These are phyloP conservation scores for Penicillium robsamsonii DNA, from an alignment of 495 filamentous ascomycete species.

Conservation along the genomic window DNA sequence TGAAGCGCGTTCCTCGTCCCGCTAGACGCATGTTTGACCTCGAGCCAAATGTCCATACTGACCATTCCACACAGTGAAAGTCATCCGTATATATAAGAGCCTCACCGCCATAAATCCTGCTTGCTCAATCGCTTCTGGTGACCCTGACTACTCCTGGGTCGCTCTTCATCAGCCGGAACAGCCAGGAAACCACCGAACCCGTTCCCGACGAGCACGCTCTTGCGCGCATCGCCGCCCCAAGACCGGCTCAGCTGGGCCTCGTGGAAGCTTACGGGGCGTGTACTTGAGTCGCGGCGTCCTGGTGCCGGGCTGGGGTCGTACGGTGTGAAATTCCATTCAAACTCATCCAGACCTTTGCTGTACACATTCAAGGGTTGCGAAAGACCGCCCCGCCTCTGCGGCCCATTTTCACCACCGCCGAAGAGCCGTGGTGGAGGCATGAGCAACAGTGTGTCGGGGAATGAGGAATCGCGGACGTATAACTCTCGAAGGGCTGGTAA, in stretches of 20 bases:
- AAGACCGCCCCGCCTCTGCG: constrained; percentile 45
- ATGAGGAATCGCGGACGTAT: constrained; percentile 80
- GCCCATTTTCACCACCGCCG: constrained; percentile 31
- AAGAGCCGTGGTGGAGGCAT: constrained; percentile 54
- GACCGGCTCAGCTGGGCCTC: constrained; percentile 52
- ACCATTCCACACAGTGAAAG: background rate
- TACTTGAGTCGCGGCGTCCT: constrained; percentile 37
- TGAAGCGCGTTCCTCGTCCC: constrained; percentile 4
- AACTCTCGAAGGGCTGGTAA: constrained; percentile 70
- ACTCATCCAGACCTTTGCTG: constrained; percentile 78
- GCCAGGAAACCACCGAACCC: constrained; percentile 79
- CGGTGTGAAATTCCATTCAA: constrained; percentile 79
- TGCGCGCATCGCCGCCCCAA: constrained; percentile 61
- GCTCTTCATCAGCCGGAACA: constrained; percentile 59
- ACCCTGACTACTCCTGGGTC: constrained; percentile 39
- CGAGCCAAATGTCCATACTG: no score
- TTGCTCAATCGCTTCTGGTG: constrained; percentile 35
- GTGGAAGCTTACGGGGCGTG: constrained; percentile 55
- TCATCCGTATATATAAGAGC: background rate
- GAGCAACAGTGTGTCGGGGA: constrained; percentile 72
- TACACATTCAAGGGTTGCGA: constrained; percentile 73
- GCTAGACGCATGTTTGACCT: background rate
- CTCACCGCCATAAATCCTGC: constrained; percentile 46
- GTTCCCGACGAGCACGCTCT: constrained; percentile 67
- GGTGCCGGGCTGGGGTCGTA: constrained; percentile 47